These are phyloP conservation scores for Aspergillus brunneoviolaceus DNA, from an alignment of 2,329 filamentous ascomycete genomes.

Conservation along the genomic window DNA sequence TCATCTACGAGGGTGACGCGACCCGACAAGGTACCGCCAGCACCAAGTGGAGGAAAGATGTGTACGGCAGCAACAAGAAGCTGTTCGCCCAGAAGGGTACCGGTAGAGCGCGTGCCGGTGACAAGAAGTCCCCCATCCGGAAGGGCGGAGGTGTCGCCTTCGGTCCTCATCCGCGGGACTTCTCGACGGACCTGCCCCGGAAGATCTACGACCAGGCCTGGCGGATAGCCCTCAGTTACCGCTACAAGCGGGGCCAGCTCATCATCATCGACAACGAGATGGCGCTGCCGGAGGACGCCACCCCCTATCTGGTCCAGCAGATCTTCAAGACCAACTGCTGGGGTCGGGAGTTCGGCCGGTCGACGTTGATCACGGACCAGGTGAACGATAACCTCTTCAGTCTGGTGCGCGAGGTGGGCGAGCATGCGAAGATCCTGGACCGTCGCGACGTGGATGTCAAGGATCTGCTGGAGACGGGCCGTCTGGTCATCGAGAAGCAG, in stretches of 20 bases:
- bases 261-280: slow-evolving; percentile 81
- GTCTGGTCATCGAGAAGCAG: slow-evolving; percentile 80
- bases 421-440: slow-evolving; percentile 68
- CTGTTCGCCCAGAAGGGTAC: slow-evolving; percentile 82
- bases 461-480: slow-evolving; percentile 80
- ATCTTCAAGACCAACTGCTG: slow-evolving; percentile 71
- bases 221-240: slow-evolving; percentile 89
- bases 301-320: slow-evolving; percentile 61
- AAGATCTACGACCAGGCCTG: slow-evolving; percentile 96
- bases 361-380: slow-evolving; percentile 69
- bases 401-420: slow-evolving; percentile 62
- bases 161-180: slow-evolving; percentile 91
- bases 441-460: slow-evolving; percentile 90
- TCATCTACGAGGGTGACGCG: slow-evolving; percentile 88
- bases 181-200: slow-evolving; percentile 74
- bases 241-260: slow-evolving; percentile 83
- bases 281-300: slow-evolving; percentile 54
- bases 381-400: slow-evolving; percentile 63
- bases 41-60: slow-evolving; percentile 77
- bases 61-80: slow-evolving; percentile 81
- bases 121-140: slow-evolving; percentile 76
- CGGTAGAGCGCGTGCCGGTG: slow-evolving; percentile 75
- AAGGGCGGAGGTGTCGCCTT: slow-evolving; percentile 83
- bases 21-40: slow-evolving; percentile 83
- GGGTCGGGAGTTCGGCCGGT: slow-evolving; percentile 66